Evolutionary conservation across 129 eudicot genomes (phyloP).

Genomic region (Chrysanthemum seticuspe): DNA sequence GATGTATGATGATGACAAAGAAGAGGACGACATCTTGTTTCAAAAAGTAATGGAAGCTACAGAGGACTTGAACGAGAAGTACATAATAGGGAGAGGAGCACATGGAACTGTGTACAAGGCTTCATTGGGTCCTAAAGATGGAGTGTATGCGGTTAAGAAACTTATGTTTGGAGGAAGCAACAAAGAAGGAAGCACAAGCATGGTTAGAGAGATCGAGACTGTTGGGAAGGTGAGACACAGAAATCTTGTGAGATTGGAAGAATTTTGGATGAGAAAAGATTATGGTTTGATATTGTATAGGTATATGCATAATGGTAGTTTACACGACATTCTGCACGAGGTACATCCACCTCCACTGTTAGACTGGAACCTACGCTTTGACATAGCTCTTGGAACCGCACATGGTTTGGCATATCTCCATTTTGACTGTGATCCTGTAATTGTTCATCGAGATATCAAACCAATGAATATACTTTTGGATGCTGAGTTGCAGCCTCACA

Average conservation of each 20-base stretch:
- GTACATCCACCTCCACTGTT: slow-evolving; percentile 43
- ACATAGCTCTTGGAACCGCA: slow-evolving; percentile 77
- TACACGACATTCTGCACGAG: slow-evolving; percentile 69
- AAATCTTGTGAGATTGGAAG: slow-evolving; percentile 67
- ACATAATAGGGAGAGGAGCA: slow-evolving; percentile 79
- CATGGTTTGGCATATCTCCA: slow-evolving; percentile 83
- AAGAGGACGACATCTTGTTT: slow-evolving; percentile 49
- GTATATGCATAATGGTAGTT: slow-evolving; percentile 85
- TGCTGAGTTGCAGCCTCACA: slow-evolving; percentile 79
- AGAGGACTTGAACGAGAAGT: slow-evolving; percentile 58
- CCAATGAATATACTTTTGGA: slow-evolving; percentile 85
- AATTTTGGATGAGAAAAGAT: slow-evolving; percentile 66
- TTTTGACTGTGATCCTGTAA: slow-evolving; percentile 76
- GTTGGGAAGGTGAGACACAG: slow-evolving; percentile 84
- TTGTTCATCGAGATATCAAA: slow-evolving; percentile 81
- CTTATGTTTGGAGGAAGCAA: slow-evolving; percentile 42
- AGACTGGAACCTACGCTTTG: slow-evolving; percentile 63
- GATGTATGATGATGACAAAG: slow-evolving; percentile 24
- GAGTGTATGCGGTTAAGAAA: slow-evolving; percentile 72
- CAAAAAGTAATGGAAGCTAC: slow-evolving; percentile 64
- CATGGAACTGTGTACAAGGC: slow-evolving; percentile 91
- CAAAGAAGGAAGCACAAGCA: slow-evolving; percentile 58
- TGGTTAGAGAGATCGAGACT: slow-evolving; percentile 84
- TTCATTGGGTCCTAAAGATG: slow-evolving; percentile 39
- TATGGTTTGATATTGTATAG: slow-evolving; percentile 65